Evolutionary conservation across 2,329 filamentous ascomycete species (phyloP).

Genomic region (Alternaria metachromatica): DNA sequence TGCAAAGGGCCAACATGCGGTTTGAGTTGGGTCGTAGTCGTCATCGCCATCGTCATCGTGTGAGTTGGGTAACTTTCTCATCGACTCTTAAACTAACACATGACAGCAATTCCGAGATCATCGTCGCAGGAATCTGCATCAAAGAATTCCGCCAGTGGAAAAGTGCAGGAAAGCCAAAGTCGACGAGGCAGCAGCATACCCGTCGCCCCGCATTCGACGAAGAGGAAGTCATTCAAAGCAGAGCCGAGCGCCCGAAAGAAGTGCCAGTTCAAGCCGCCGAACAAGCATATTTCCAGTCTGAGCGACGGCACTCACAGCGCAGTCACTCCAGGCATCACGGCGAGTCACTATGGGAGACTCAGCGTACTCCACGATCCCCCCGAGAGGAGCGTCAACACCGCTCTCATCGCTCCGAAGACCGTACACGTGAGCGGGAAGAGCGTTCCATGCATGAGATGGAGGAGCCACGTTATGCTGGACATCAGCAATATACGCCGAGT

Average conservation of each 20-base stretch:
- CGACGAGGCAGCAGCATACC: not conserved
- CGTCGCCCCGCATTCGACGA: not conserved
- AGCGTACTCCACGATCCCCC: not conserved
- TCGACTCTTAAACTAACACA: not conserved
- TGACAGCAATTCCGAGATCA: not conserved
- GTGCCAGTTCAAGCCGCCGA: not conserved
- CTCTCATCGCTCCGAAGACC: not conserved
- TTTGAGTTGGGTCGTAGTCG: constrained; percentile 30
- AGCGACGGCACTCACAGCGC: not conserved
- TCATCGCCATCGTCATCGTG: constrained; percentile 20
- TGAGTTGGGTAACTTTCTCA: not conserved
- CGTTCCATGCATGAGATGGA: not conserved
- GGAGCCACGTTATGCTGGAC: not conserved
- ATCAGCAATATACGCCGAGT: not conserved
- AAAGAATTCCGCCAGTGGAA: not conserved
- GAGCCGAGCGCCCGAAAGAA: not conserved
- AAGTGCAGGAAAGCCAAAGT: not conserved
- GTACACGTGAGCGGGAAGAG: not conserved
- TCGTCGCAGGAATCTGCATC: not conserved
- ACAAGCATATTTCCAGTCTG: not conserved
- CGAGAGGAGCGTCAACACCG: not conserved
- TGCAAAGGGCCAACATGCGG: constrained; percentile 24
- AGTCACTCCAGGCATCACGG: not conserved
- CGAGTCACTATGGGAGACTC: not conserved
- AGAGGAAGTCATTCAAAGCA: not conserved